Conservation (phyloP, 768 basidiomycete genomes). For the Pleurotus pulmonarius region DNA sequence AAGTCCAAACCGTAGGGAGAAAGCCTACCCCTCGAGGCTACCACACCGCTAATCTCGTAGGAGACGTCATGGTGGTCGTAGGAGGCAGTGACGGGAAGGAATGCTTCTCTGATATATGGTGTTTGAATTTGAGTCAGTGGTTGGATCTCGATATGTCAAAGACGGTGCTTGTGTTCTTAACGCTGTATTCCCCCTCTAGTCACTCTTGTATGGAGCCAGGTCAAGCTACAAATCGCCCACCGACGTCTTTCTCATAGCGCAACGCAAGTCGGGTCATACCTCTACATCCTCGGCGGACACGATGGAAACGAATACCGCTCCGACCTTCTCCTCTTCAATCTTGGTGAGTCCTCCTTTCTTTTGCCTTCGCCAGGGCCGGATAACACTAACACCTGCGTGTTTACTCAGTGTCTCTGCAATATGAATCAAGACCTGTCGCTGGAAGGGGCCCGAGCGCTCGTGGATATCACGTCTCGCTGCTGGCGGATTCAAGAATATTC, state of each 20-base stretch:
- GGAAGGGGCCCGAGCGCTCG: constrained; percentile 71
- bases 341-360: constrained; percentile 47
- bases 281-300: constrained; percentile 89
- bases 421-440: constrained; percentile 65
- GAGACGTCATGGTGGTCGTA: constrained; percentile 80
- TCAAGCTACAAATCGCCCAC: constrained; percentile 34
- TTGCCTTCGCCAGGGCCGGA: not conserved
- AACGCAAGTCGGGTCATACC: constrained; percentile 88
- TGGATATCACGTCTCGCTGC: constrained; percentile 80
- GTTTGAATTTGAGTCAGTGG: constrained; percentile 74
- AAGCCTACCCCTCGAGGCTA: constrained; percentile 75
- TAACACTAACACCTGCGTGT: not conserved
- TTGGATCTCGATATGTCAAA: not conserved
- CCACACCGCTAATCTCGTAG: constrained; percentile 86
- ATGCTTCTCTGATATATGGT: constrained; percentile 87
- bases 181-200: constrained; percentile 21
- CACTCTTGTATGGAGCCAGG: constrained; percentile 40
- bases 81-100: constrained; percentile 91
- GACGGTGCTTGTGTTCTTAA: not conserved
- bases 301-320: constrained; percentile 71
- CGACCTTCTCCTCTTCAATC: constrained; percentile 81
- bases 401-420: constrained; percentile 72
- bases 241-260: constrained; percentile 77
- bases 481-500: constrained; percentile 83
- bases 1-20: constrained; percentile 51